Evolutionary conservation across 148 eudicot species (phyloP), one percentile per base, ranked within the genome.

Genomic region (Camellia granthamiana): DNA sequence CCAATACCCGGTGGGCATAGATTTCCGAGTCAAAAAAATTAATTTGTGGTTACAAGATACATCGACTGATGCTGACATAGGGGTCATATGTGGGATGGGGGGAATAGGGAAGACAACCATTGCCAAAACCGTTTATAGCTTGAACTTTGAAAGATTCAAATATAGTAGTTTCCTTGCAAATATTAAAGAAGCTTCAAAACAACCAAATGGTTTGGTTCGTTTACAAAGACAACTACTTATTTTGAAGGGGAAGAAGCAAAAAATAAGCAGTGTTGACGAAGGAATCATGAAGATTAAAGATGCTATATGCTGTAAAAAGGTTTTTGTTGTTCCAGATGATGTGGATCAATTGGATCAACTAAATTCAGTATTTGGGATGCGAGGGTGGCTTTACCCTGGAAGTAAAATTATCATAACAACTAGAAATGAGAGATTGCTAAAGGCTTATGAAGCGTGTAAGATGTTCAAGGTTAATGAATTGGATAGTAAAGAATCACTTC

Each of bases 81-180:
- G 10, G n/a, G 62, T 52, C 3, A 52, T 73, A 3, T 54, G 15
- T 54, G 76, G 76, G 62, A 73, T 73, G 76, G 58, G 76, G 1
- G 76, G 76, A 11, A 54, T 73, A 3, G 76, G 76, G 8, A 73
- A 73, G 21, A 73, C 76, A 56, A 73, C 76, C 43, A 73, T 73
- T 52, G 76, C 76, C 58, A 73, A 73, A 38, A 38, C 46, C 3
- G 43, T 56, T 4, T 73, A 73, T 38, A 73, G 54, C 76, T 19
- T 19, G 12, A 73, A 73, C 44, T 73, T 51, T 14, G 18, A 56
- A n/a, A 56, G 46, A 73, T 73, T 73, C 38, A 19, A 52, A 10
- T 2, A 10, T n/a, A 70, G 74, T 6, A 64, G 68, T 23, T 64
- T 69, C 11, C 54, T 69, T 18, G 52, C 73, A 14, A 10, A 46